Evolutionary conservation across 208 protist species (phyloP).

Genomic region (Leishmania guyanensis): DNA sequence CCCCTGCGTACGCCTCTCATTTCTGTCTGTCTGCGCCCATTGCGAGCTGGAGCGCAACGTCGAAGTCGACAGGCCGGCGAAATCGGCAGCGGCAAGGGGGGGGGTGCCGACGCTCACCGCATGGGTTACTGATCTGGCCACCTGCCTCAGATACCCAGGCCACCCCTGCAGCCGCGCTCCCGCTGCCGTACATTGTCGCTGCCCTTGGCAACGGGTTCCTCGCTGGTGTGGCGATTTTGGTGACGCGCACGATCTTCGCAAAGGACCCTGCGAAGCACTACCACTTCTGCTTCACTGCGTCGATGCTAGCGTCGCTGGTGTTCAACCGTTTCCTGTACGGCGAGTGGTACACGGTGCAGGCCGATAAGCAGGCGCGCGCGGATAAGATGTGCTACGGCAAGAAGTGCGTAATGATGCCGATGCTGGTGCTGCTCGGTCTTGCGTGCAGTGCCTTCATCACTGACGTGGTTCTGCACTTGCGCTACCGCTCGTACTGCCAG

Average conservation of each 20-base stretch:
- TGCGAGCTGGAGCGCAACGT: too few species aligned
- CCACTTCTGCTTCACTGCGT: constrained; percentile 54
- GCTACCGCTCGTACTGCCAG: constrained; percentile 45
- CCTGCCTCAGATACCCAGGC: too few species aligned
- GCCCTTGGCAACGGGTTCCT: constrained; percentile 63
- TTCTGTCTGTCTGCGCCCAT: too few species aligned
- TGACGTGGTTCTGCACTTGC: constrained; percentile 34
- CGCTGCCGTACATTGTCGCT: constrained; percentile 54
- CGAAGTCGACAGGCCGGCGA: too few species aligned
- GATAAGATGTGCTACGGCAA: constrained; percentile 42
- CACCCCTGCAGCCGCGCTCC: constrained; percentile 23
- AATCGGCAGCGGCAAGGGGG: too few species aligned
- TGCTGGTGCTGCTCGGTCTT: constrained; percentile 44
- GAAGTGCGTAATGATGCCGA: constrained; percentile 48
- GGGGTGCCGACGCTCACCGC: too few species aligned
- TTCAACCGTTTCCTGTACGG: constrained; percentile 72
- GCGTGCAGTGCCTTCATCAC: constrained; percentile 33
- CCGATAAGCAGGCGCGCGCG: constrained; percentile 38
- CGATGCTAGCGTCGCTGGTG: constrained; percentile 33
- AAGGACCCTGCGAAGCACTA: constrained; percentile 76
- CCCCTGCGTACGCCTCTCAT: too few species aligned
- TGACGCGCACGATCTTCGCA: constrained; percentile 69
- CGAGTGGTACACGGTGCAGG: constrained; percentile 72
- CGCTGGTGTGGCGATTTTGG: constrained; percentile 40
- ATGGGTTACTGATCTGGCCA: too few species aligned